Conservation (phyloP, 2,329 filamentous ascomycete species). For the Hirsutella minnesotensis region DNA sequence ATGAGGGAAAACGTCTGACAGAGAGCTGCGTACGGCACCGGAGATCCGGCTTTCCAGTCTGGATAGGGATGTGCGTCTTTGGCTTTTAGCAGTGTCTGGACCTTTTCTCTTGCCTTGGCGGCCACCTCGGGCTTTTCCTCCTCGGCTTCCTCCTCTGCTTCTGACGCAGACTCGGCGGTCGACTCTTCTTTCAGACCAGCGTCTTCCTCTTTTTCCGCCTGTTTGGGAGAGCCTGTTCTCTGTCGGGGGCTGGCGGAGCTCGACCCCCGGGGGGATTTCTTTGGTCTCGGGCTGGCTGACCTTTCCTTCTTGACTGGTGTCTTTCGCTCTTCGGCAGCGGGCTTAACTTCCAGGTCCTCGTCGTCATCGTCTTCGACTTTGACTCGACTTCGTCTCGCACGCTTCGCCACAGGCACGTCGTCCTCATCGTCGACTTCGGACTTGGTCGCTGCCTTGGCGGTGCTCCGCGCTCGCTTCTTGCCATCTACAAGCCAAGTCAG, state of each 20-base stretch:
- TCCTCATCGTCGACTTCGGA: slow-evolving; percentile 46
- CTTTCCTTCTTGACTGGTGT: slow-evolving; percentile 4
- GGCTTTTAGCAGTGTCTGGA: slow-evolving; percentile 63
- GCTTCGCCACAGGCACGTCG: slow-evolving; percentile 49
- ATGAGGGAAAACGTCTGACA: slow-evolving; percentile 91
- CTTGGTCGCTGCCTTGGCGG: slow-evolving; percentile 20
- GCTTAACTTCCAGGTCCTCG: slow-evolving; percentile 25
- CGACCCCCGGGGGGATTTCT: background rate
- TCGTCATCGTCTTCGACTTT: slow-evolving; percentile 43
- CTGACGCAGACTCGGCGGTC: slow-evolving; percentile 21
- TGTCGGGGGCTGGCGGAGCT: no score
- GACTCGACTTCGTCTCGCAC: slow-evolving; percentile 33
- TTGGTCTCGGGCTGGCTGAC: slow-evolving; percentile 11
- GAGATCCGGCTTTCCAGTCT: slow-evolving; percentile 81
- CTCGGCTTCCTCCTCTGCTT: slow-evolving; percentile 38
- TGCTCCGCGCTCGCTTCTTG: slow-evolving; percentile 31
- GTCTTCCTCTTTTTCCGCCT: slow-evolving; percentile 2
- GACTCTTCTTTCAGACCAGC: slow-evolving; percentile 8
- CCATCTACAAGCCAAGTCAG: slow-evolving; percentile 19
- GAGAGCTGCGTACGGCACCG: slow-evolving; percentile 87
- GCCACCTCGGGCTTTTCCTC: slow-evolving; percentile 58
- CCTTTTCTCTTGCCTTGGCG: slow-evolving; percentile 66
- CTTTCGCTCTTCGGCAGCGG: slow-evolving; percentile 10
- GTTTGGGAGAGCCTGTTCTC: background rate
- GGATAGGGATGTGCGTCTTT: slow-evolving; percentile 73